Percentiles rank a stretch among this genome's conserved stretches.
Evolutionary conservation across 176 grass and related monocot genomes (phyloP).

Genomic region (Aegilops umbellulata): DNA sequence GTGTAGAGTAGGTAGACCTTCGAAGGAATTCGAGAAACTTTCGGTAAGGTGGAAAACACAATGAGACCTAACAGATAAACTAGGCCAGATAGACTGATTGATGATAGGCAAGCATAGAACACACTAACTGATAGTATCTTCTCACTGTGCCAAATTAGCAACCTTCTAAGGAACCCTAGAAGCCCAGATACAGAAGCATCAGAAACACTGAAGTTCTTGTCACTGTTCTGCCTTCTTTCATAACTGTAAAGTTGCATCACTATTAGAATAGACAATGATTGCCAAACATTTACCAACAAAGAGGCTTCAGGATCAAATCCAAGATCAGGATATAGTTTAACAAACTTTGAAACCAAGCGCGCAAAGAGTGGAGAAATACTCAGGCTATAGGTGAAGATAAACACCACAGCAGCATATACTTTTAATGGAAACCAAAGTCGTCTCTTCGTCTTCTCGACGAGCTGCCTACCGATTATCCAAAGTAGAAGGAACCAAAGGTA

Average conservation of each 20-base stretch:
- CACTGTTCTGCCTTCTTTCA: constrained; percentile 85
- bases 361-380: constrained; percentile 72
- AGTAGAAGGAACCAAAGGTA: constrained; percentile 97
- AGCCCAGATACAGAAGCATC: constrained; percentile 66
- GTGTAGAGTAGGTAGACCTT: constrained; percentile 91
- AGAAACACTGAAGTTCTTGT: constrained; percentile 67
- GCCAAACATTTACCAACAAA: constrained; percentile 87
- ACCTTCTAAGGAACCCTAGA: constrained; percentile 81
- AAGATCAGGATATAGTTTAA: constrained; percentile 82
- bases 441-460: constrained; percentile 76
- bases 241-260: constrained; percentile 99
- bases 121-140: constrained; percentile 78
- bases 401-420: constrained; percentile 76
- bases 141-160: constrained; percentile 92
- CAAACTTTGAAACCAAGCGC: constrained; percentile 58
- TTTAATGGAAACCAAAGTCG: constrained; percentile 90
- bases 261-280: constrained; percentile 85
- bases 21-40: constrained; percentile 86
- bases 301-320: constrained; percentile 83
- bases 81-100: constrained; percentile 81
- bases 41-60: constrained; percentile 76
- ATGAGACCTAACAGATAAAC: constrained; percentile 85
- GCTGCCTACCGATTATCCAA: constrained; percentile 98
- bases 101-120: constrained; percentile 92
- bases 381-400: constrained; percentile 81